phyloP scores from a whole-genome alignment of 2,329 filamentous ascomycete species.

The Colletotrichum zoysiae region DNA sequence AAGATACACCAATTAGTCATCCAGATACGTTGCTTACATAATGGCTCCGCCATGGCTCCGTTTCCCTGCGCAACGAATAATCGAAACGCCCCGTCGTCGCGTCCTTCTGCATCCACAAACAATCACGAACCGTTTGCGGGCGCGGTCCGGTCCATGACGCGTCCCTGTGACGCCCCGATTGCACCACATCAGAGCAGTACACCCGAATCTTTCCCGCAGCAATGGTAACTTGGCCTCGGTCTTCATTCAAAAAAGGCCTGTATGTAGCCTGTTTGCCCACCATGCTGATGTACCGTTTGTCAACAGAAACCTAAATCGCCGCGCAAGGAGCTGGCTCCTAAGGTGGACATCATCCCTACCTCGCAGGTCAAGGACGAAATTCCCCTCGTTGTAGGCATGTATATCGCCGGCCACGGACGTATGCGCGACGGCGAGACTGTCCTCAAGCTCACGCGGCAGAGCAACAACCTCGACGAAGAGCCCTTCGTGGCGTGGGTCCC shows the following conservation, averaged over 20 bases:
- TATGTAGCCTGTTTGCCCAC: too few species aligned
- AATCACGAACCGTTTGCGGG: neutral
- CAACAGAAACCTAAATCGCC: neutral
- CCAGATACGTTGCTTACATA: neutral
- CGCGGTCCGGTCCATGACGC: neutral
- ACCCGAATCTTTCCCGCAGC: too few species aligned
- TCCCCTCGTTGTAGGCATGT: neutral
- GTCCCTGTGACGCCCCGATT: neutral
- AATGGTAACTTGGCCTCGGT: neutral
- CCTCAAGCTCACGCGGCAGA: neutral
- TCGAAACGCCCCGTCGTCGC: neutral
- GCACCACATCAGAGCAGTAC: neutral
- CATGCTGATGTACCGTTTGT: neutral
- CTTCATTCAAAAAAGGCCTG: neutral
- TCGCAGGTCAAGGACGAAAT: neutral
- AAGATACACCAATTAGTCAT: too few species aligned
- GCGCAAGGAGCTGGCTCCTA: neutral
- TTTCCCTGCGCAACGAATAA: neutral
- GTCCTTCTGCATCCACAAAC: neutral
- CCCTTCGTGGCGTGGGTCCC: neutral
- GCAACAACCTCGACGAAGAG: neutral
- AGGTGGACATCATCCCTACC: neutral
- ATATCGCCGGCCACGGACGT: neutral
- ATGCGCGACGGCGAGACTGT: neutral
- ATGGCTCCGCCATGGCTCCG: accelerated